Evolutionary conservation across 768 basidiomycete species (phyloP).

Genomic region (Tylopilus rubrobrunneus): DNA sequence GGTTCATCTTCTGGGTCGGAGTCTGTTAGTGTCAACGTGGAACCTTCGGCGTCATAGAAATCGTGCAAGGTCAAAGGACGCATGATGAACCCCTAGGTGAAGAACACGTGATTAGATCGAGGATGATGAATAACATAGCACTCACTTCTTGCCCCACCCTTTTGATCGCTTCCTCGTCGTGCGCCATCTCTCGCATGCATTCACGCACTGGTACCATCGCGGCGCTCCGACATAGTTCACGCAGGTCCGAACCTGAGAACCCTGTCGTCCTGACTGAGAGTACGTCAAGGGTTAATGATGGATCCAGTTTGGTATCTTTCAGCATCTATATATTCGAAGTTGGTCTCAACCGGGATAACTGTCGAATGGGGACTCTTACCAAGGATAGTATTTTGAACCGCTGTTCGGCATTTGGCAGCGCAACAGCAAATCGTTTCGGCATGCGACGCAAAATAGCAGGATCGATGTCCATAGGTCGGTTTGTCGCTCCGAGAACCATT

Average conservation of each 20-base stretch:
- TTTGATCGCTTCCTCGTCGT: conserved; percentile 47
- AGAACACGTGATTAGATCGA: neutral
- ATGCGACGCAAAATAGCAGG: conserved; percentile 88
- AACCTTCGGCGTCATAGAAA: conserved; percentile 49
- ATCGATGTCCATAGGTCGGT: conserved; percentile 90
- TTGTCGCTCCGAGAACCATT: conserved; percentile 91
- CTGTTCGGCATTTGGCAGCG: conserved; percentile 74
- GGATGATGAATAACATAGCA: neutral
- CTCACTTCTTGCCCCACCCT: conserved; percentile 41
- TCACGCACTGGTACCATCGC: conserved; percentile 92
- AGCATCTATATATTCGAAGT: conserved; percentile 60
- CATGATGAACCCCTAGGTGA: conserved; percentile 64
- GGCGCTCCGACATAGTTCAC: conserved; percentile 89
- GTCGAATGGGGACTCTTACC: conserved; percentile 38
- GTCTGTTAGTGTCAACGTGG: conserved; percentile 21
- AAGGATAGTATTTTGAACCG: conserved; percentile 79
- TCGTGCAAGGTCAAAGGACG: conserved; percentile 70
- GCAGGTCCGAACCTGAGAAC: conserved; percentile 84
- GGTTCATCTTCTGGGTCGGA: conserved; percentile 30
- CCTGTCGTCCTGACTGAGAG: conserved; percentile 73
- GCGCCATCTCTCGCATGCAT: conserved; percentile 55
- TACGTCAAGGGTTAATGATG: conserved; percentile 53
- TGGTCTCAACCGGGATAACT: neutral
- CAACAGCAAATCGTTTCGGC: conserved; percentile 92
- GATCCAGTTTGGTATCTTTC: conserved; percentile 63